Base-by-base conservation (phyloP, 2,329 filamentous ascomycete species). In the Botrytis fragariae region DNA sequence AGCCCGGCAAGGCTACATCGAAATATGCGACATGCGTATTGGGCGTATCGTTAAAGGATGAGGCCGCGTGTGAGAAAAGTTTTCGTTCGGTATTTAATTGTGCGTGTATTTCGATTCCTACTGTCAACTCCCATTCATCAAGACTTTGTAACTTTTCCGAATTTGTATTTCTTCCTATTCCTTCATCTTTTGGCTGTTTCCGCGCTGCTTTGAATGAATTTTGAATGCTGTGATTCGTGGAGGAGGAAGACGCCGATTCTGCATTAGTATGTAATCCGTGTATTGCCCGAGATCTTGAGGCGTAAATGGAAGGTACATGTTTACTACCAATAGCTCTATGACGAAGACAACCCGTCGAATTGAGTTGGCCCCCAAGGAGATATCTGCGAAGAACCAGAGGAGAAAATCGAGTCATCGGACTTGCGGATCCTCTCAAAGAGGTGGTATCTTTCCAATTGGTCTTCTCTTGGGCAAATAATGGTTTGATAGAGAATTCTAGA, bases 51-150 rank as follows among this genome's bases (percentile, higher is more conserved):
- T 90, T 89, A 79, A 89, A 87, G 1, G 89, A 89, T 0, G 90
- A 90, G 20, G 85, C 82, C 18, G 91, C 91, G 54, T 87, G 82
- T 1, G 96, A 98, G 84, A 99, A 99, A 72, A 99, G 89, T 83
- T 99, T 99, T 79, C 88, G 87, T 7, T 89, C 86, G 0, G 95
- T 96, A 82, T 98, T 97, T 79, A 99, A 87, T 83, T 98, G 95
- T 32, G 96, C 96, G 81, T 99, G 96, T 76, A 99, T 96, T 84
- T 99, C 96, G 77, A 99, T 95, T 75, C 96, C 96, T 42, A 98
- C 94, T 0, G 95, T 98, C 79, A 98, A 85, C 82, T 98, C 93
- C 96, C 96, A 99, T n/a, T 79, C 68, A 18, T 80, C 77, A 80
- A 76, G 86, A 84, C 85, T 86, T 77, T 83, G 84, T 73, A 84